Base-by-base conservation (phyloP, 75 land plant species). In the Pinus tabuliformis region DNA sequence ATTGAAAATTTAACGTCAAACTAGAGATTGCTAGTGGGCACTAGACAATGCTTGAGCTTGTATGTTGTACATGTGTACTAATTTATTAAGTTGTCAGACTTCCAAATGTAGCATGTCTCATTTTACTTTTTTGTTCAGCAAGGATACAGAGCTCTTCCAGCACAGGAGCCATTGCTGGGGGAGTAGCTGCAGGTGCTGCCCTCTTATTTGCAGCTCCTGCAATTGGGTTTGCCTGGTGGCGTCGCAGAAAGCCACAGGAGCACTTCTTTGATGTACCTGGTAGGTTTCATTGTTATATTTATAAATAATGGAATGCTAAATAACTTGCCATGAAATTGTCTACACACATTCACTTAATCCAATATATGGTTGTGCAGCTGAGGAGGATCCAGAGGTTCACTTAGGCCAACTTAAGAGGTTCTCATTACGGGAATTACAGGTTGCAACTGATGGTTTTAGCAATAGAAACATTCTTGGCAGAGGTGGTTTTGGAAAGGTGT, bases 361-460 rank as follows among this genome's bases (percentile, higher is more conserved):
- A 18, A 56, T 17, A 16, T 52, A 36, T 65, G 33, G 37, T 28
- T 14, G 8, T 77, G 15, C 92, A 92, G 96, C 95, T 71, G 95
- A 93, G 73, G 96, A 93, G 64, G 95, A 93, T 80, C 95, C 96
- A 65, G 95, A 92, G 76, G 89, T 93, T 68, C 95, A 93, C 63
- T 77, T 93, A 76, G 95, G 96, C 33, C 96, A 93, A 85, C 90
- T 93, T 42, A 93, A 92, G 58, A 86, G 95, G 60, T 93, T 91
- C 74, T 92, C 95, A 17, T 78, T 93, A 59, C 88, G 92, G 61
- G 95, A 93, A 73, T 78, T 93, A 56, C 96, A 93, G 84, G 94
- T 89, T 62, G 96, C 96, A 61, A 89, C 87, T 28, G 95, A 92
- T 81, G 85, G 79, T 63, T 92, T 89, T 73, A 89, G 80, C 81